phyloP scores from a whole-genome alignment of 2,329 filamentous ascomycete species.

The Calycina marina region DNA sequence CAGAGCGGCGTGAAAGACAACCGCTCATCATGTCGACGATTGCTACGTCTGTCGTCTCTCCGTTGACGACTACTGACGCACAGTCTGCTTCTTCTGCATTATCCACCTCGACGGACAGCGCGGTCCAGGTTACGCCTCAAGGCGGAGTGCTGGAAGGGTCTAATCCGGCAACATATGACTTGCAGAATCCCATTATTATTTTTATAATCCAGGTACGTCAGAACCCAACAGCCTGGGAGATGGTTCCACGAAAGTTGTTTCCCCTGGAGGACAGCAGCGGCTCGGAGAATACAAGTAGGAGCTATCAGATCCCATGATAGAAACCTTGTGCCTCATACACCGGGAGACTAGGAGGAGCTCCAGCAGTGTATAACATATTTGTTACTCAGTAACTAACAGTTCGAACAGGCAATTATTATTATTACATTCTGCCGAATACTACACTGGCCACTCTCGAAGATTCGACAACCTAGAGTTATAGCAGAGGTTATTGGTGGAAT shows the following conservation, averaged over 20 bases:
- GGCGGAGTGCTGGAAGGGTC: slow-evolving; percentile 49
- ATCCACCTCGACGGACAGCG: slow-evolving; percentile 6
- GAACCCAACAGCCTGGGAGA: neutral
- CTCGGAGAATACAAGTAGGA: neutral
- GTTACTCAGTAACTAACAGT: slow-evolving; percentile 4
- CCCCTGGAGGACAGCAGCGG: neutral
- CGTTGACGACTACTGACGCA: no score
- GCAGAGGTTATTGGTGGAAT: slow-evolving; percentile 78
- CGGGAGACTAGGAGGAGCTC: neutral
- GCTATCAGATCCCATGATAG: neutral
- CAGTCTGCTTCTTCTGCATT: neutral
- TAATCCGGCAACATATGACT: slow-evolving; percentile 45
- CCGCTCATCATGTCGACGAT: no score
- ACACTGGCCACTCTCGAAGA: slow-evolving; percentile 61
- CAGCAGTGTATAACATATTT: neutral
- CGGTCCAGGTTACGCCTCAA: slow-evolving; percentile 27
- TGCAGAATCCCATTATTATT: slow-evolving; percentile 48
- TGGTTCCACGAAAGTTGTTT: neutral
- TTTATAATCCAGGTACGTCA: slow-evolving; percentile 56
- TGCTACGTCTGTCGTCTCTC: no score
- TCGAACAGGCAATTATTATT: slow-evolving; percentile 48
- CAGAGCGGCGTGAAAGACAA: no score
- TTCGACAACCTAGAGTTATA: slow-evolving; percentile 71
- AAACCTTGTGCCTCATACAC: neutral
- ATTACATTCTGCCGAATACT: slow-evolving; percentile 60